Evolutionary conservation across 306 rosid genomes (phyloP).

Genomic region (Urtica urens): DNA sequence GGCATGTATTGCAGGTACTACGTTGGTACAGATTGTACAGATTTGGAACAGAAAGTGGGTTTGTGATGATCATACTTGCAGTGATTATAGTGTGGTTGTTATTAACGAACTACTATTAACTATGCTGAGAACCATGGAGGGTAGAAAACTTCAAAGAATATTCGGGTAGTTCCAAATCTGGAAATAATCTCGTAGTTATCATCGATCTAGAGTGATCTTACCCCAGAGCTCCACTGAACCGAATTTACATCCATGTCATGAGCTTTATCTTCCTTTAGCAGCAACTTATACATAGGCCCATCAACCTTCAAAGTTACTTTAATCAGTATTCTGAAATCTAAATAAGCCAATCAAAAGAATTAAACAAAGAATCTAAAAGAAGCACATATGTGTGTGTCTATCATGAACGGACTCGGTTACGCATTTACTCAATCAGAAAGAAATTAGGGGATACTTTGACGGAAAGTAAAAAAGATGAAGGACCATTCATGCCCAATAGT

Average conservation of each 20-base stretch:
- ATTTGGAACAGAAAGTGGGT: too few relatives aligned
- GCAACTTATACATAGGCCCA: constrained; percentile 53
- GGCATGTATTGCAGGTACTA: too few relatives aligned
- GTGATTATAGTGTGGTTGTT: too few relatives aligned
- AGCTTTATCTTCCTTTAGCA: constrained; percentile 67
- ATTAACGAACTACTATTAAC: too few relatives aligned
- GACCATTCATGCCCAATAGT: background rate
- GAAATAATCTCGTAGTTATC: too few relatives aligned
- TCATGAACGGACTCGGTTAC: background rate
- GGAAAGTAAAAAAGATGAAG: background rate
- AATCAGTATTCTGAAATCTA: background rate
- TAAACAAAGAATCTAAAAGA: background rate
- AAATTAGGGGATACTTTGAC: background rate
- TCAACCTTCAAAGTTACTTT: constrained; percentile 34
- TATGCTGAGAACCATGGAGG: too few relatives aligned
- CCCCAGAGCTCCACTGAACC: constrained; percentile 91
- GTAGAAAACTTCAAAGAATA: too few relatives aligned
- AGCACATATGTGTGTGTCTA: too few relatives aligned
- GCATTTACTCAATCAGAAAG: background rate
- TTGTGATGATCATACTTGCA: too few relatives aligned
- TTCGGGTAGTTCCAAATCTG: too few relatives aligned
- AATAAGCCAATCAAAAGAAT: background rate
- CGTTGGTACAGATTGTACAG: too few relatives aligned
- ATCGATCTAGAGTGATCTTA: too few relatives aligned
- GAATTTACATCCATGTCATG: constrained; percentile 71